Percentiles rank a stretch among this genome's conserved stretches.
These are phyloP conservation scores for Colletotrichum theobromicola DNA, from an alignment of 2,329 filamentous ascomycete species.

Conservation along the genomic window DNA sequence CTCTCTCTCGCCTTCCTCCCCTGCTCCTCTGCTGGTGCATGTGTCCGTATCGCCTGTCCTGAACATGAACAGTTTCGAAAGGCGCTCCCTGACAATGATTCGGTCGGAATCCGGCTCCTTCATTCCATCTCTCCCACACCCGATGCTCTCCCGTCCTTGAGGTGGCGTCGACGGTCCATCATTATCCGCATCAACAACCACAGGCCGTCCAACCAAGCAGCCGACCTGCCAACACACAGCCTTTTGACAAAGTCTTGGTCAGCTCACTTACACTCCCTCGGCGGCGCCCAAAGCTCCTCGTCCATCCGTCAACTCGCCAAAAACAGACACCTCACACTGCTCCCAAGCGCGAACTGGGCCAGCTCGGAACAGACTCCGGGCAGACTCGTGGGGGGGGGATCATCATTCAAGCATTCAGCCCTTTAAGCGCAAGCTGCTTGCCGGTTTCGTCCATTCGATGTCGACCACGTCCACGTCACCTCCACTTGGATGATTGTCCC, in stretches of 20 bases:
- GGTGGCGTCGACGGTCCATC: neutral
- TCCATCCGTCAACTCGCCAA: neutral
- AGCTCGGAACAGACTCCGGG: neutral
- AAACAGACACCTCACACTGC: neutral
- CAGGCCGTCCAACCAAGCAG: too few relatives aligned
- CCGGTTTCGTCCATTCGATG: neutral
- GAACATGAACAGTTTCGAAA: neutral
- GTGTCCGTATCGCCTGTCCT: neutral
- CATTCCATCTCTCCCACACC: neutral
- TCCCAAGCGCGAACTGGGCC: neutral
- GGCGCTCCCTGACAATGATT: neutral
- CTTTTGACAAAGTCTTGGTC: neutral
- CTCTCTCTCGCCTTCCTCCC: neutral
- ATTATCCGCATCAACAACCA: neutral
- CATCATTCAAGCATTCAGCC: neutral
- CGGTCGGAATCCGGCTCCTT: neutral
- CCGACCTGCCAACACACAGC: neutral
- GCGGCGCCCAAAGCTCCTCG: neutral
- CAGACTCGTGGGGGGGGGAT: neutral
- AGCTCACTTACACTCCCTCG: neutral
- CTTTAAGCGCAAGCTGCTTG: neutral
- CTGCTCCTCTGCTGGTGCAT: neutral
- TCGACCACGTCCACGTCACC: constrained; percentile 2
- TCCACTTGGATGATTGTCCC: neutral
- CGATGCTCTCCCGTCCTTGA: neutral